A percentile compares a stretch with the other conserved stretches of the same genome.
These are phyloP conservation scores for Marasmius tenuissimus DNA, from an alignment of 1,284 basidiomycete genomes.

Conservation along the genomic window DNA sequence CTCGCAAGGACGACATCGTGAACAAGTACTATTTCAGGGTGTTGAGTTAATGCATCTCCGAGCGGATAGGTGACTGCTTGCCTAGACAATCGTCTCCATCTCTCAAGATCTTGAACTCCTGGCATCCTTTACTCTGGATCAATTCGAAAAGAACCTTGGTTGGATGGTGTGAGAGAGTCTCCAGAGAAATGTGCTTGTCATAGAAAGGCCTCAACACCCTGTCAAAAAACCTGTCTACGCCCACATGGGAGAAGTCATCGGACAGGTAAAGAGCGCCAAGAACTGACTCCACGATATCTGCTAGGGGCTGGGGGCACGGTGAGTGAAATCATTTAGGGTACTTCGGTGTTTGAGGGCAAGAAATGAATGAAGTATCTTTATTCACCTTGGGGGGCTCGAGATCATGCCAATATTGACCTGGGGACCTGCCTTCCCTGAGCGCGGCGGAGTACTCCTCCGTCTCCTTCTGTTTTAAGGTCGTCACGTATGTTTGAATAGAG, in stretches of 20 bases:
- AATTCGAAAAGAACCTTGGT: slow-evolving; percentile 72
- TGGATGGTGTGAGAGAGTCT: slow-evolving; percentile 71
- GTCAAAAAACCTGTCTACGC: slow-evolving; percentile 64
- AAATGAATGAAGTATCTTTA: background rate
- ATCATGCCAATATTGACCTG: slow-evolving; percentile 76
- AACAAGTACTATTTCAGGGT: slow-evolving; percentile 48
- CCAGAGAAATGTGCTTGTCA: slow-evolving; percentile 66
- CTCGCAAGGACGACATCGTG: slow-evolving; percentile 66
- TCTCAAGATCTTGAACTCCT: slow-evolving; percentile 57
- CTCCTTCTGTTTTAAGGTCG: slow-evolving; percentile 46
- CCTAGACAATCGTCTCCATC: slow-evolving; percentile 48
- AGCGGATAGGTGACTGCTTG: slow-evolving; percentile 22
- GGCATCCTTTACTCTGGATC: slow-evolving; percentile 68
- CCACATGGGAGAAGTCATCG: slow-evolving; percentile 62
- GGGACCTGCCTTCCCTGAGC: slow-evolving; percentile 43
- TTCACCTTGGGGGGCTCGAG: slow-evolving; percentile 73
- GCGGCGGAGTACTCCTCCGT: slow-evolving; percentile 49
- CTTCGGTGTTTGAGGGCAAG: background rate
- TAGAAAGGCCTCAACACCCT: slow-evolving; percentile 72
- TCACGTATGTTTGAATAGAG: slow-evolving; percentile 55
- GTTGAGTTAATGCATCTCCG: slow-evolving; percentile 2
- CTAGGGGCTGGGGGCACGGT: slow-evolving; percentile 51
- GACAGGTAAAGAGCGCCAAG: slow-evolving; percentile 75
- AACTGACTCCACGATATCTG: slow-evolving; percentile 76
- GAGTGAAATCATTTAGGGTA: background rate